A percentile compares a stretch with the other conserved stretches of the same genome.
Evolutionary conservation across 1,284 basidiomycete species (phyloP).

Genomic region (Puccinia novopanici): DNA sequence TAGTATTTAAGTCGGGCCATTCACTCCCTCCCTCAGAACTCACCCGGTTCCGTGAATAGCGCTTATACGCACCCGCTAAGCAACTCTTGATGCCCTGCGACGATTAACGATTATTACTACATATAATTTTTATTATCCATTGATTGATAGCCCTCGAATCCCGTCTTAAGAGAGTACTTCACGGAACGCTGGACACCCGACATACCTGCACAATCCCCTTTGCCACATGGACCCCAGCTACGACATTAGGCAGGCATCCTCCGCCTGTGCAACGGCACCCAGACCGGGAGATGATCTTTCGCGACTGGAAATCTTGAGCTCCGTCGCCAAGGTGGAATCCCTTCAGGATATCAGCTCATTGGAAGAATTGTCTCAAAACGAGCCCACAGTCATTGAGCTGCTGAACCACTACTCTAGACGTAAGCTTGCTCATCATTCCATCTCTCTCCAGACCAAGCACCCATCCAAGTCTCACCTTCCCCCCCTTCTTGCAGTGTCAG

Average conservation of each 20-base stretch:
- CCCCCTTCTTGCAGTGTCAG: slow-evolving; percentile 8
- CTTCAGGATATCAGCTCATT: slow-evolving; percentile 27
- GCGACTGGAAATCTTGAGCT: slow-evolving; percentile 16
- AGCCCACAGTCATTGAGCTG: slow-evolving; percentile 18
- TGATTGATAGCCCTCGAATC: no score
- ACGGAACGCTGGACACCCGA: no score
- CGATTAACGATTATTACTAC: slow-evolving; percentile 16
- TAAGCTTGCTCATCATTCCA: neutral
- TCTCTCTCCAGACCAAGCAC: neutral
- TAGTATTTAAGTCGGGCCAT: slow-evolving; percentile 14
- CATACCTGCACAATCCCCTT: no score
- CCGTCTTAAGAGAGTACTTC: no score
- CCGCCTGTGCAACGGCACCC: neutral
- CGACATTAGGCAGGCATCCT: neutral
- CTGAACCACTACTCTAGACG: slow-evolving; percentile 38
- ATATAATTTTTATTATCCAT: no score
- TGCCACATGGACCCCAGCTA: neutral
- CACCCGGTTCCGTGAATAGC: neutral
- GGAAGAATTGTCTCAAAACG: slow-evolving; percentile 32
- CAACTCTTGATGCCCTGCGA: slow-evolving; percentile 11
- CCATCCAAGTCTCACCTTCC: neutral
- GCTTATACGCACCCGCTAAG: neutral
- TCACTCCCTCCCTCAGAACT: no score
- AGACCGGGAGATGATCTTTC: neutral
- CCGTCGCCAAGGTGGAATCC: slow-evolving; percentile 19